A percentile compares a stretch with the other conserved stretches of the same genome.
Evolutionary conservation across 1,284 basidiomycete genomes (phyloP).

Genomic region (Boletus semigastroideus): DNA sequence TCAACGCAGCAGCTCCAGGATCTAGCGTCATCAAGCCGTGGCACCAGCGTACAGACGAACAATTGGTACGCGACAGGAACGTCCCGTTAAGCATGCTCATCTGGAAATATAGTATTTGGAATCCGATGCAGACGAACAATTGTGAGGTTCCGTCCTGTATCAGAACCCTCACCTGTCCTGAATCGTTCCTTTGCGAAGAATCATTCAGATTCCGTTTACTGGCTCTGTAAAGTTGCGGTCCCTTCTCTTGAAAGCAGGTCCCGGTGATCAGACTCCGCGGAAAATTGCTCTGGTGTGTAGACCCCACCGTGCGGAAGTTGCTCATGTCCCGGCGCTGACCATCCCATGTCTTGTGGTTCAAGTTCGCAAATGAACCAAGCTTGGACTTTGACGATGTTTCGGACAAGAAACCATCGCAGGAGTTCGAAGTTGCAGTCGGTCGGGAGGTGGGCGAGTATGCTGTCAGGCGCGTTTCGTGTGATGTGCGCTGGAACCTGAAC

Average conservation of each 20-base stretch:
- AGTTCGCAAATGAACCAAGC: slow-evolving; percentile 71
- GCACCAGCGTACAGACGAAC: slow-evolving; percentile 66
- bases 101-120: slow-evolving; percentile 56
- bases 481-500: background rate
- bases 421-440: slow-evolving; percentile 63
- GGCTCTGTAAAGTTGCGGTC: slow-evolving; percentile 75
- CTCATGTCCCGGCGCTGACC: background rate
- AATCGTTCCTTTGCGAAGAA: slow-evolving; percentile 42
- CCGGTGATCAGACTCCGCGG: slow-evolving; percentile 66
- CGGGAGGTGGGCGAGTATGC: slow-evolving; percentile 75
- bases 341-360: background rate
- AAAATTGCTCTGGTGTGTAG: slow-evolving; percentile 63
- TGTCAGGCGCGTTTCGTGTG: slow-evolving; percentile 49
- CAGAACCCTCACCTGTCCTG: slow-evolving; percentile 1
- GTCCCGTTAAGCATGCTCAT: background rate
- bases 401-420: slow-evolving; percentile 62
- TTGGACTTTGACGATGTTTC: slow-evolving; percentile 76
- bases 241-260: slow-evolving; percentile 73
- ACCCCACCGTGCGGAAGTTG: background rate
- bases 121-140: slow-evolving; percentile 81
- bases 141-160: slow-evolving; percentile 45
- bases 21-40: slow-evolving; percentile 72
- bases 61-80: slow-evolving; percentile 43
- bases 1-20: slow-evolving; percentile 58
- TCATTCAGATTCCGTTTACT: slow-evolving; percentile 78